Percentiles rank a stretch among this genome's conserved stretches.
Conservation (phyloP, 768 basidiomycete genomes). For the Wakefieldia striispora region DNA sequence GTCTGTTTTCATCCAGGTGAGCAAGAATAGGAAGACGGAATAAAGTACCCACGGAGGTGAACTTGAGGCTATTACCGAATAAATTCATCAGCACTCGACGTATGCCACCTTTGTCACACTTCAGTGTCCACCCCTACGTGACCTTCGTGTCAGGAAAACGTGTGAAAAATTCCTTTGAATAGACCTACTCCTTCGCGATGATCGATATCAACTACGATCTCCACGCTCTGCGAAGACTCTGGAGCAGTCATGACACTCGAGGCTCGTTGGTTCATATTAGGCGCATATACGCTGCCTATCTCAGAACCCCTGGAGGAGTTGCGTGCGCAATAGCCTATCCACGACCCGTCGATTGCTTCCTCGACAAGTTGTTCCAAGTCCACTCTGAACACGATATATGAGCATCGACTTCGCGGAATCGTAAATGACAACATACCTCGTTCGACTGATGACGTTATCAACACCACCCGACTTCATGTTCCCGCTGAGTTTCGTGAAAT, state of each 20-base stretch:
- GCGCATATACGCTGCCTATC: slow-evolving; percentile 91
- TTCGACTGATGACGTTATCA: slow-evolving; percentile 69
- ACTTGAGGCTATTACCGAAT: slow-evolving; percentile 92
- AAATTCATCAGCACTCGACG: slow-evolving; percentile 92
- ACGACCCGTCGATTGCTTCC: slow-evolving; percentile 90
- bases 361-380: slow-evolving; percentile 82
- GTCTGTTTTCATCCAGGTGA: slow-evolving; percentile 43
- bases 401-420: neutral
- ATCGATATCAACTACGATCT: slow-evolving; percentile 87
- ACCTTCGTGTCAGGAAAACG: slow-evolving; percentile 7
- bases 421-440: slow-evolving; percentile 49
- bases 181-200: slow-evolving; percentile 59
- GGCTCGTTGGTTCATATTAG: slow-evolving; percentile 49
- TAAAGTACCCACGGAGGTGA: slow-evolving; percentile 62
- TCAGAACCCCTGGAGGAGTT: slow-evolving; percentile 69
- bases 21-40: neutral
- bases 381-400: slow-evolving; percentile 39
- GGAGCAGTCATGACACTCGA: slow-evolving; percentile 39
- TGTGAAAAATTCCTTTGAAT: neutral
- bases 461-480: slow-evolving; percentile 76
- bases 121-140: slow-evolving; percentile 76
- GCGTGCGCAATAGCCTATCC: slow-evolving; percentile 88
- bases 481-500: slow-evolving; percentile 93
- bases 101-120: slow-evolving; percentile 91
- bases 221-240: slow-evolving; percentile 52